Percentiles rank a stretch among this genome's conserved stretches.
Conservation (phyloP, 1,139 yeast species). For the Lodderomyces beijingensis region DNA sequence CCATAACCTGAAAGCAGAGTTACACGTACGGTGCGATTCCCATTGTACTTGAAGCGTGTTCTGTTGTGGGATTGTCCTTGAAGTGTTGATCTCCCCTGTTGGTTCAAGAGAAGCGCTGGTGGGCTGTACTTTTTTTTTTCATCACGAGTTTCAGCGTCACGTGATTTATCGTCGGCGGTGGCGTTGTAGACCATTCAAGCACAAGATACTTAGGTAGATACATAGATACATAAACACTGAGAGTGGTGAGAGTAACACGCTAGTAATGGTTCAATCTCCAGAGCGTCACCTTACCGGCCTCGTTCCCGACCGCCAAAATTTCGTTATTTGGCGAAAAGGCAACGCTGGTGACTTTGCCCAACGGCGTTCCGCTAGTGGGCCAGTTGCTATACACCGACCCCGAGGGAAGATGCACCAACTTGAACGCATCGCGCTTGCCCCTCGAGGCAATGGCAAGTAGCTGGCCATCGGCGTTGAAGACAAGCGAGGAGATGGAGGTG, state of each 20-base stretch:
- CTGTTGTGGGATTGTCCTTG: conserved; percentile 1
- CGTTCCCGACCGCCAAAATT: conserved; percentile 86
- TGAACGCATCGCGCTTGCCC: conserved; percentile 80
- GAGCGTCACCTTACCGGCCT: conserved; percentile 82
- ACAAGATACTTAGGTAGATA: too few relatives aligned
- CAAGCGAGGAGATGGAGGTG: conserved; percentile 70
- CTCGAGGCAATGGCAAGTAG: conserved; percentile 80
- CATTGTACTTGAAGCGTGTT: conserved; percentile 1
- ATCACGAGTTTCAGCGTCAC: too few relatives aligned
- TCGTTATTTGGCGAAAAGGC: conserved; percentile 79
- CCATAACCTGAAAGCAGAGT: too few relatives aligned
- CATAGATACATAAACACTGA: too few relatives aligned
- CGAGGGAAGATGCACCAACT: conserved; percentile 83
- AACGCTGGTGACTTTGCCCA: conserved; percentile 86
- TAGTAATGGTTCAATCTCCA: conserved; percentile 85
- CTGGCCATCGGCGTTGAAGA: conserved; percentile 87
- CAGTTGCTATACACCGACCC: conserved; percentile 87
- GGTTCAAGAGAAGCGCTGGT: too few relatives aligned
- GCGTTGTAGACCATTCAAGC: too few relatives aligned
- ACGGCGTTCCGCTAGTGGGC: conserved; percentile 97
- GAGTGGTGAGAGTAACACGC: too few relatives aligned
- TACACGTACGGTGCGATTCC: neutral
- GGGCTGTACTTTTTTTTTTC: too few relatives aligned
- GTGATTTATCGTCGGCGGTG: too few relatives aligned
- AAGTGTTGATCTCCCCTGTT: conserved; percentile 1